These are phyloP conservation scores for Saccharomycopsis hybrid DNA, from an alignment of 1,139 yeast species.

Conservation along the genomic window DNA sequence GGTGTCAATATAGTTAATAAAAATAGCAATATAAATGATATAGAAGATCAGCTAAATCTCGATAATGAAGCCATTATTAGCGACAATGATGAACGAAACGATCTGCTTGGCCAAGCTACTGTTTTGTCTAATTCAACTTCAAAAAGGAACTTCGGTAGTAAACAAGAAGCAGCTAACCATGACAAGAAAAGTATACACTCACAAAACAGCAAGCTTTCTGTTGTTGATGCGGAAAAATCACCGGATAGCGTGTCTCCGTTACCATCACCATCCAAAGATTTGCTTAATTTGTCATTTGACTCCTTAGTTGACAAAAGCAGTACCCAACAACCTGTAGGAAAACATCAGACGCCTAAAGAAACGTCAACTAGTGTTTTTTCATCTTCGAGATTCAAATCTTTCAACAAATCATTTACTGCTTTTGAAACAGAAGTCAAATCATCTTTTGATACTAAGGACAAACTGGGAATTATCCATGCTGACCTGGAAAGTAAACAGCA, in stretches of 20 bases:
- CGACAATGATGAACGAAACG: no score
- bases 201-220: no score
- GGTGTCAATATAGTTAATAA: slow-evolving; percentile 15
- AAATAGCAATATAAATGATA: slow-evolving; percentile 8
- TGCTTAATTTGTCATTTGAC: slow-evolving; percentile 2
- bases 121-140: no score
- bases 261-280: slow-evolving; percentile 9
- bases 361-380: not conserved
- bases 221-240: no score
- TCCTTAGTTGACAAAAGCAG: not conserved
- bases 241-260: no score
- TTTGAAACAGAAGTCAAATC: not conserved
- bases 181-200: no score
- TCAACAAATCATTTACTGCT: slow-evolving; percentile 5
- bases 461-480: not conserved
- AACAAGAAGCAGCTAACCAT: no score
- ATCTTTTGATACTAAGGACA: not conserved
- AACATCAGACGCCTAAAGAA: no score
- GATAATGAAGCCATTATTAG: no score
- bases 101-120: no score
- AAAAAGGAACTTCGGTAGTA: no score
- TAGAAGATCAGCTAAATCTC: slow-evolving; percentile 1
- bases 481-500: not conserved
- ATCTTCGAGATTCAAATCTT: not conserved
- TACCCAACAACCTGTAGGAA: not conserved